Conservation (phyloP, 208 protist species). For the Trypanosoma platydactyli region DNA sequence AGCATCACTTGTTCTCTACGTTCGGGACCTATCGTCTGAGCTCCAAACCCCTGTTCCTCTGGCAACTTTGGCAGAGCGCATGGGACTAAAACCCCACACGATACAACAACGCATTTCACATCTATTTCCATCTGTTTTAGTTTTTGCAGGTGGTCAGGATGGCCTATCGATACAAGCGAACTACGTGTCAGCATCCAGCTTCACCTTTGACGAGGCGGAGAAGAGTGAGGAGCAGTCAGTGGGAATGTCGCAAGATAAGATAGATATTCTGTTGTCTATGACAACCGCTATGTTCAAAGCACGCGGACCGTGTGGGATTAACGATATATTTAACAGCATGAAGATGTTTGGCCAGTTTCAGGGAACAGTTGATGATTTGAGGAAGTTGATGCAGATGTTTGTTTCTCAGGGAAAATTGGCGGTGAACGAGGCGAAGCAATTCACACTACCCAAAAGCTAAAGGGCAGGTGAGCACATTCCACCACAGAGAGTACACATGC, state of each 20-base stretch:
- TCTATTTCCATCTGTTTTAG: conserved; percentile 28
- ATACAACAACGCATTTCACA: conserved; percentile 27
- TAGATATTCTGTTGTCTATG: conserved; percentile 68
- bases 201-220: conserved; percentile 39
- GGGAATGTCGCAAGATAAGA: conserved; percentile 57
- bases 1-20: conserved; percentile 70
- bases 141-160: conserved; percentile 28
- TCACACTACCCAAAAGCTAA: conserved; percentile 38
- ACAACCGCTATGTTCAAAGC: conserved; percentile 64
- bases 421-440: conserved; percentile 61
- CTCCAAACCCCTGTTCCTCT: conserved; percentile 33
- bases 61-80: conserved; percentile 22
- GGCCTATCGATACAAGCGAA: conserved; percentile 42
- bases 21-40: conserved; percentile 47
- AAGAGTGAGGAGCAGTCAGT: conserved; percentile 40
- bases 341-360: conserved; percentile 76
- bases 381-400: conserved; percentile 68
- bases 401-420: conserved; percentile 48
- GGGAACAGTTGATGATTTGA: conserved; percentile 53
- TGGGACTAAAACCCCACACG: conserved; percentile 24
- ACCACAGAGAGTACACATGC: background rate
- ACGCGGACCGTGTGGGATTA: conserved; percentile 44
- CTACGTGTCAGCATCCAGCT: conserved; percentile 31
- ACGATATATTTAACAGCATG: conserved; percentile 84
- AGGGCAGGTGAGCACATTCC: background rate